Percentiles rank a stretch among this genome's conserved stretches.
Evolutionary conservation across 768 basidiomycete genomes (phyloP).

Genomic region (Termitomyces sp.): DNA sequence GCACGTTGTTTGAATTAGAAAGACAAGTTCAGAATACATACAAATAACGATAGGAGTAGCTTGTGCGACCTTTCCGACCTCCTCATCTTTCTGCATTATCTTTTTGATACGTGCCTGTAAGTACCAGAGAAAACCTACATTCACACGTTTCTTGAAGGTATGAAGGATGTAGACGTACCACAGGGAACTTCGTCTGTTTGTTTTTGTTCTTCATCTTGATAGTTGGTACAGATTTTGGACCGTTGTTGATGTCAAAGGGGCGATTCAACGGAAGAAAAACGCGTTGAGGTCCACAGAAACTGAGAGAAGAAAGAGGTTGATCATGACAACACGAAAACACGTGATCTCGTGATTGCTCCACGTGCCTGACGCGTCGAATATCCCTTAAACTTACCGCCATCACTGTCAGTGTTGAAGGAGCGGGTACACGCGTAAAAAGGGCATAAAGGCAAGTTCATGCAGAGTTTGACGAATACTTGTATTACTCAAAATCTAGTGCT

Average conservation of each 20-base stretch:
- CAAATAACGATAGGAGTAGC: conserved; percentile 97
- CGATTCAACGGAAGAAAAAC: neutral
- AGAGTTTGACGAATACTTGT: no score
- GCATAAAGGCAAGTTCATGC: no score
- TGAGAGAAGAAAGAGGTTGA: neutral
- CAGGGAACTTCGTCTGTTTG: conserved; percentile 89
- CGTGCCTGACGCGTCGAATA: conserved; percentile 4
- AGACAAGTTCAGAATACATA: conserved; percentile 38
- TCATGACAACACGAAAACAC: conserved; percentile 11
- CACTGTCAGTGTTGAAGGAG: no score
- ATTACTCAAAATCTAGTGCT: no score
- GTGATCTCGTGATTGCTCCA: conserved; percentile 3
- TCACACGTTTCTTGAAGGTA: neutral
- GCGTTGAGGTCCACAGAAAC: neutral
- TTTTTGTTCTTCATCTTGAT: conserved; percentile 81
- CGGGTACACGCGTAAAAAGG: no score
- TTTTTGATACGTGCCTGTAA: conserved; percentile 94
- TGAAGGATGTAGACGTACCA: conserved; percentile 55
- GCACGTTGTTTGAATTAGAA: neutral
- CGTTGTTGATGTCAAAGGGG: neutral
- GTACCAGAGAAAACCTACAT: neutral
- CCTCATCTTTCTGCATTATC: conserved; percentile 99
- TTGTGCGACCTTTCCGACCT: conserved; percentile 97
- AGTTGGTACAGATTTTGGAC: neutral
- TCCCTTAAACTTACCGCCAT: no score